These are phyloP conservation scores for Beauveria brongniartii DNA, from an alignment of 2,329 filamentous ascomycete genomes.

Conservation along the genomic window DNA sequence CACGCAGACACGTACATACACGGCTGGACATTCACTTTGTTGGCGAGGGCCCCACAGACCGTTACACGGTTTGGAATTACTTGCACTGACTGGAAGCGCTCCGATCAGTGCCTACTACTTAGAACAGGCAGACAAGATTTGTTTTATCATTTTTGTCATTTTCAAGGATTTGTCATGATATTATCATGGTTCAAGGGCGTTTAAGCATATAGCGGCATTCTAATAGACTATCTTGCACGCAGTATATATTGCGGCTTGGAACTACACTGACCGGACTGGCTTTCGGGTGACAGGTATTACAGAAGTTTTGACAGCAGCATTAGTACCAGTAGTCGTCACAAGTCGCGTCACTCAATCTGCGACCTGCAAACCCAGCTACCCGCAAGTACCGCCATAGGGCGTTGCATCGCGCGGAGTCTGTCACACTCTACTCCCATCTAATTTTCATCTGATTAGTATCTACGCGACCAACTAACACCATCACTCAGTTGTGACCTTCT, in stretches of 20 bases:
- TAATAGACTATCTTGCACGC: neutral
- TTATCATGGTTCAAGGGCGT: neutral
- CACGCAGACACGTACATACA: neutral
- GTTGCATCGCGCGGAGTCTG: neutral
- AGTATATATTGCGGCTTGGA: too few relatives aligned
- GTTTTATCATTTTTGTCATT: neutral
- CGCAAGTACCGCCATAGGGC: neutral
- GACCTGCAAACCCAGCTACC: neutral
- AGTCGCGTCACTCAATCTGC: neutral
- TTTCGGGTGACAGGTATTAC: too few relatives aligned
- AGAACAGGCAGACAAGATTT: neutral
- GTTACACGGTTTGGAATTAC: neutral
- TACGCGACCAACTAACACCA: too few relatives aligned
- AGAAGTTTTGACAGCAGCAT: neutral
- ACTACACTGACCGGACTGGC: too few relatives aligned
- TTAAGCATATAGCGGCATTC: neutral
- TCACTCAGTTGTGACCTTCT: too few relatives aligned
- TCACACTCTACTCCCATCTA: neutral
- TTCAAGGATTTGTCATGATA: neutral
- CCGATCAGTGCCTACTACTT: neutral
- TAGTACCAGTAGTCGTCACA: neutral
- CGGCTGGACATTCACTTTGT: neutral
- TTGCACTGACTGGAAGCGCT: constrained; percentile 10
- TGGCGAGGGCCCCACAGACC: neutral
- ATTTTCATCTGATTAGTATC: too few relatives aligned